These are phyloP conservation scores for Xylaria sp. DNA, from an alignment of 2,329 filamentous ascomycete species.

Conservation along the genomic window DNA sequence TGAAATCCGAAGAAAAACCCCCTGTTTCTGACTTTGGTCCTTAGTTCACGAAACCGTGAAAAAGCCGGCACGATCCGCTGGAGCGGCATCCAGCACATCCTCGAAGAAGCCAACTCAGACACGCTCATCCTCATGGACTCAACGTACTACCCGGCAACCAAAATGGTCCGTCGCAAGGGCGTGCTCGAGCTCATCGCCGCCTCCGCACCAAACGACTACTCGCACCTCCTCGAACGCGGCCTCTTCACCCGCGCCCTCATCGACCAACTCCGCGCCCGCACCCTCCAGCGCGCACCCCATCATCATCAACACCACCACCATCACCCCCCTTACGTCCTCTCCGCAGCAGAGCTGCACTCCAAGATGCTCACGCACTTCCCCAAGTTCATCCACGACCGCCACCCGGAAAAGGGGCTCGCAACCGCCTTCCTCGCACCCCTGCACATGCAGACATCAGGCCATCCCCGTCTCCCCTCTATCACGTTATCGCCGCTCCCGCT, in stretches of 20 bases:
- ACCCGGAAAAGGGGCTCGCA: constrained; percentile 42
- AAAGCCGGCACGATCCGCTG: constrained; percentile 47
- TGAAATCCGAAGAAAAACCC: background rate
- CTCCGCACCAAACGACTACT: constrained; percentile 49
- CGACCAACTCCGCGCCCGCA: constrained; percentile 46
- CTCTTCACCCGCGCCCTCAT: constrained; percentile 48
- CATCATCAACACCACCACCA: constrained; percentile 25
- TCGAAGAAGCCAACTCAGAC: constrained; percentile 52
- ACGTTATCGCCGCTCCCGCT: constrained; percentile 46
- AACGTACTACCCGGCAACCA: constrained; percentile 51
- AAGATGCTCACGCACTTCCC: constrained; percentile 48
- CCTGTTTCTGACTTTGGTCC: background rate
- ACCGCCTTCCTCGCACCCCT: constrained; percentile 49
- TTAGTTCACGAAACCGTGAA: constrained; percentile 44
- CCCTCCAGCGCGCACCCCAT: constrained; percentile 35
- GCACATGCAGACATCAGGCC: constrained; percentile 51
- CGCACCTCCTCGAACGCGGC: constrained; percentile 42
- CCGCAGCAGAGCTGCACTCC: constrained; percentile 51
- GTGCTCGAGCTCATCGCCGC: constrained; percentile 54
- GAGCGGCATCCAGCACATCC: constrained; percentile 50
- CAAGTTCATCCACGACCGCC: constrained; percentile 46
- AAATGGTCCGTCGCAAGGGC: constrained; percentile 47
- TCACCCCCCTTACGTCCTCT: constrained; percentile 32
- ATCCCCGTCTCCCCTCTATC: constrained; percentile 50
- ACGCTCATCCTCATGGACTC: constrained; percentile 55